These are phyloP conservation scores for Hypoxylon fragiforme DNA, from an alignment of 495 filamentous ascomycete genomes.

Conservation along the genomic window DNA sequence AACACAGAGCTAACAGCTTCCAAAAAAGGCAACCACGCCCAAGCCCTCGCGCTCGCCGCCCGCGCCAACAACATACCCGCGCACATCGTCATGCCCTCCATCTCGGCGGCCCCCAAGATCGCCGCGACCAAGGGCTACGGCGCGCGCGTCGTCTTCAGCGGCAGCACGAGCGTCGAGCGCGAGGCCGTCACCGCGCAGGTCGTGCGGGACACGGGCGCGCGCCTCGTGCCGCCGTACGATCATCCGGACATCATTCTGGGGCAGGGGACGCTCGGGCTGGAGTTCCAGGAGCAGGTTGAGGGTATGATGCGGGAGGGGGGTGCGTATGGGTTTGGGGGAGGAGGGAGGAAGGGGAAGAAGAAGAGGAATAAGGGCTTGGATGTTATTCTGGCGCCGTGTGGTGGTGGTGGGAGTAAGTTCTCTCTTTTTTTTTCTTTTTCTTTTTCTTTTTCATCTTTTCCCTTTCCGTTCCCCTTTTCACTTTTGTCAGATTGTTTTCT, in stretches of 20 bases:
- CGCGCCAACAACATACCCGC: slow-evolving; percentile 61
- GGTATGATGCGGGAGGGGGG: slow-evolving; percentile 28
- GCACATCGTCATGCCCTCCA: slow-evolving; percentile 87
- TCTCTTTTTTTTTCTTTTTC: background rate
- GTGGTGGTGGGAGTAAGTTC: slow-evolving; percentile 69
- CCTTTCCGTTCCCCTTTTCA: background rate
- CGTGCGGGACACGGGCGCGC: slow-evolving; percentile 68
- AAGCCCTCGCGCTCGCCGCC: slow-evolving; percentile 89
- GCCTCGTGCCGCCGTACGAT: slow-evolving; percentile 86
- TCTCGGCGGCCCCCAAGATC: slow-evolving; percentile 83
- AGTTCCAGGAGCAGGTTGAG: slow-evolving; percentile 71
- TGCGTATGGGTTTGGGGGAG: background rate
- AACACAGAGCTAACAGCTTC: slow-evolving; percentile 5
- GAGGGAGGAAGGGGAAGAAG: background rate
- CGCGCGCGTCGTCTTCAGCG: slow-evolving; percentile 79
- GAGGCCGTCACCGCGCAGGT: slow-evolving; percentile 74
- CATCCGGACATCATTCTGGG: slow-evolving; percentile 89
- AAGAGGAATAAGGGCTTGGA: slow-evolving; percentile 53
- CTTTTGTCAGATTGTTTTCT: background rate
- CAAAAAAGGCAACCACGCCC: slow-evolving; percentile 88
- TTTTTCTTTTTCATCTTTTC: background rate
- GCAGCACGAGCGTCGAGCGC: slow-evolving; percentile 76
- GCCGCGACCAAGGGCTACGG: slow-evolving; percentile 76
- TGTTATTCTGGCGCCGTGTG: slow-evolving; percentile 83
- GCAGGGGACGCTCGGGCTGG: slow-evolving; percentile 86